These are phyloP conservation scores for Candolleomyces aberdarensis DNA, from an alignment of 768 basidiomycete species.

Conservation along the genomic window DNA sequence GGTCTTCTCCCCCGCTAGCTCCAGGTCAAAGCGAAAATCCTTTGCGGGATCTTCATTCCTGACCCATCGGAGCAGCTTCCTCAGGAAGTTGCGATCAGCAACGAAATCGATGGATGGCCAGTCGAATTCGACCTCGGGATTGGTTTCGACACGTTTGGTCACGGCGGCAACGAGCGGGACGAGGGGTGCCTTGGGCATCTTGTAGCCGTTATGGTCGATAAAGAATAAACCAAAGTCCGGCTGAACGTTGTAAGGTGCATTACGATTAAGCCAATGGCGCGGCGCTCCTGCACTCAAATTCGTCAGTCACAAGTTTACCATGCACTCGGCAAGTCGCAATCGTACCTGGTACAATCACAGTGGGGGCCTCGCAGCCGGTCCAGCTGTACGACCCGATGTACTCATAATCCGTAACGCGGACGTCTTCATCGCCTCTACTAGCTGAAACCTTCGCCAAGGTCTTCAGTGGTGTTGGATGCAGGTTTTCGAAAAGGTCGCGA, in stretches of 20 bases:
- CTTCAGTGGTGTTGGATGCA: constrained; percentile 15
- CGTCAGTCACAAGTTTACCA: not conserved
- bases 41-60: constrained; percentile 25
- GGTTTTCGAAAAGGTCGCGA: constrained; percentile 34
- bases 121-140: constrained; percentile 32
- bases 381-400: constrained; percentile 59
- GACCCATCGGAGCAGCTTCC: constrained; percentile 64
- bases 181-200: constrained; percentile 31
- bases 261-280: constrained; percentile 48
- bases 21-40: constrained; percentile 69
- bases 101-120: constrained; percentile 46
- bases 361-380: constrained; percentile 40
- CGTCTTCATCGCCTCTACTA: constrained; percentile 22
- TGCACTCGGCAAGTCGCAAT: not conserved
- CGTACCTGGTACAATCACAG: constrained; percentile 50
- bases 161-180: constrained; percentile 63
- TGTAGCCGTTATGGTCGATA: constrained; percentile 57
- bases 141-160: constrained; percentile 34
- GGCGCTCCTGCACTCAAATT: constrained; percentile 46
- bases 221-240: constrained; percentile 49
- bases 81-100: constrained; percentile 63
- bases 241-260: constrained; percentile 50
- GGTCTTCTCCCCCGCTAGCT: constrained; percentile 57
- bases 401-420: constrained; percentile 32
- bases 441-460: constrained; percentile 20